These are phyloP conservation scores for Marasmius fiardii DNA, from an alignment of 1,284 basidiomycete genomes.

Conservation along the genomic window DNA sequence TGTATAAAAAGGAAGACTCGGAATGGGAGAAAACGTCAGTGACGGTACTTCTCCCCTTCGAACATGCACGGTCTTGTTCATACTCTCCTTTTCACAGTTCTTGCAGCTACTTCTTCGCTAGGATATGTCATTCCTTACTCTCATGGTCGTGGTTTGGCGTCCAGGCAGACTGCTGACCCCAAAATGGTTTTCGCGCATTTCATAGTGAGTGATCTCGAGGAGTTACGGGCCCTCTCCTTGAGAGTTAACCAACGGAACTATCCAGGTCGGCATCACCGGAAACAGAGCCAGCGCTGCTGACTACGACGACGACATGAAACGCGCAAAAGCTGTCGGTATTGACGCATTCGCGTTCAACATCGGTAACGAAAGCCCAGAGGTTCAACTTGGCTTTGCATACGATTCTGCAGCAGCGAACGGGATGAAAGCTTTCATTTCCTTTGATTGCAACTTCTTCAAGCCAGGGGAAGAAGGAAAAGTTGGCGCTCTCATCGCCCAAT, in stretches of 20 bases:
- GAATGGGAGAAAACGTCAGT: background rate
- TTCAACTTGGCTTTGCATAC: slow-evolving; percentile 27
- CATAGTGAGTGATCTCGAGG: background rate
- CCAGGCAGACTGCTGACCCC: background rate
- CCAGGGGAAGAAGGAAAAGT: slow-evolving; percentile 16
- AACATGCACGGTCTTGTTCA: background rate
- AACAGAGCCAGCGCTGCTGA: slow-evolving; percentile 18
- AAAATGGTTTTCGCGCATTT: background rate
- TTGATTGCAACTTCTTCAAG: slow-evolving; percentile 25
- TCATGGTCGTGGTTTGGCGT: background rate
- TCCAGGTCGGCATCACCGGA: slow-evolving; percentile 19
- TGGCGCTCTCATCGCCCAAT: slow-evolving; percentile 19
- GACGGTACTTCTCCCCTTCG: background rate
- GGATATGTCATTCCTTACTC: background rate
- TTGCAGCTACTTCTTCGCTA: background rate
- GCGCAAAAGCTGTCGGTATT: slow-evolving; percentile 24
- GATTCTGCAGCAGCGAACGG: slow-evolving; percentile 23
- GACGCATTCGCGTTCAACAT: slow-evolving; percentile 24
- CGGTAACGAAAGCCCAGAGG: slow-evolving; percentile 23
- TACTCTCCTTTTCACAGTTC: background rate
- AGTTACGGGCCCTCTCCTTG: background rate
- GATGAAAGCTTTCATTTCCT: slow-evolving; percentile 32
- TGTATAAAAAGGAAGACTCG: no score
- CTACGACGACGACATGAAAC: slow-evolving; percentile 25
- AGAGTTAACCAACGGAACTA: background rate